Conservation (phyloP, 2,329 filamentous ascomycete species). For the Neonectria punicea region DNA sequence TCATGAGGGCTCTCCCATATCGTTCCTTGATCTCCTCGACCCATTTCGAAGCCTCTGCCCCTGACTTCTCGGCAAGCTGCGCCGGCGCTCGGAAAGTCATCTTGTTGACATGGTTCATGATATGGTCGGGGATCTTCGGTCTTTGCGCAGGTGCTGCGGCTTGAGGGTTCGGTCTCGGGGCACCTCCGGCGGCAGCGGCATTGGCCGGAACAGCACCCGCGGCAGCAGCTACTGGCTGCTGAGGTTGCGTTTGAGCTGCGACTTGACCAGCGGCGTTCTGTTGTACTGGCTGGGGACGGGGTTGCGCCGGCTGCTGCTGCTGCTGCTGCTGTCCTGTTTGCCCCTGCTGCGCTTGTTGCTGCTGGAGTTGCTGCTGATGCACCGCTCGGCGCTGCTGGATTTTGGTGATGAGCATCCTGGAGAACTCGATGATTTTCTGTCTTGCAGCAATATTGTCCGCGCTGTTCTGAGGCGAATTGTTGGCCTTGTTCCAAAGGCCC, state of each 20-base stretch:
- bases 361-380: constrained; percentile 47
- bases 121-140: constrained; percentile 53
- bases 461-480: constrained; percentile 59
- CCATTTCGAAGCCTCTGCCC: constrained; percentile 60
- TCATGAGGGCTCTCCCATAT: constrained; percentile 59
- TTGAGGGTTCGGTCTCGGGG: constrained; percentile 38
- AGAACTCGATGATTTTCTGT: constrained; percentile 70
- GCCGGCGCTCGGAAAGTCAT: constrained; percentile 59
- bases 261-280: constrained; percentile 33
- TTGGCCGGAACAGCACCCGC: constrained; percentile 21
- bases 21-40: constrained; percentile 58
- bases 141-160: constrained; percentile 39
- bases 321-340: constrained; percentile 39
- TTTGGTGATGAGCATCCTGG: constrained; percentile 65
- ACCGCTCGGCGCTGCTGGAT: constrained; percentile 55
- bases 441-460: constrained; percentile 61
- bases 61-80: constrained; percentile 54
- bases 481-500: constrained; percentile 63
- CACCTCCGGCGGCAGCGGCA: constrained; percentile 21
- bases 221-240: constrained; percentile 17
- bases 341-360: constrained; percentile 40
- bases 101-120: constrained; percentile 59
- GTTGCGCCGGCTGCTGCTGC: constrained; percentile 34
- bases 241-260: constrained; percentile 38
- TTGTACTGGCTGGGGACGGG: constrained; percentile 38